These are phyloP conservation scores for Ascochyta clinopodiicola DNA, from an alignment of 2,329 filamentous ascomycete species.

Conservation along the genomic window DNA sequence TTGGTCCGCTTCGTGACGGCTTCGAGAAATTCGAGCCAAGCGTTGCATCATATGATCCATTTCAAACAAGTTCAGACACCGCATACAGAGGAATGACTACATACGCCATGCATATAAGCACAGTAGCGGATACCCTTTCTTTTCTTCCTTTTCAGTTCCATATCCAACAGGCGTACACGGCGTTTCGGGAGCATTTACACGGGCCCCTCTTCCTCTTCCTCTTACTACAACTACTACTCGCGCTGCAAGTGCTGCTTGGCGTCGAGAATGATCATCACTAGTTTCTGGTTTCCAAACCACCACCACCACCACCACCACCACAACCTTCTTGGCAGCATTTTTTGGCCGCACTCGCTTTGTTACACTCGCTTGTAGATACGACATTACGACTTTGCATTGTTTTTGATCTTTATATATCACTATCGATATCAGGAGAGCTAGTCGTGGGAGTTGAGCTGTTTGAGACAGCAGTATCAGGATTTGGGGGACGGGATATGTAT, in stretches of 20 bases:
- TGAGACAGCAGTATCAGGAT: background rate
- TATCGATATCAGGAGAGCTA: background rate
- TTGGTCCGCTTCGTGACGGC: too few relatives aligned
- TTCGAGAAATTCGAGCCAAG: too few relatives aligned
- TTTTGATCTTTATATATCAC: background rate
- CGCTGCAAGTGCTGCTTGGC: slow-evolving; percentile 15
- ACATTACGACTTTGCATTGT: slow-evolving; percentile 10
- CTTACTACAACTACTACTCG: background rate
- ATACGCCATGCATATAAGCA: slow-evolving; percentile 15
- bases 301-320: background rate
- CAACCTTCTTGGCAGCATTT: background rate
- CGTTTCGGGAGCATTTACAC: slow-evolving; percentile 12
- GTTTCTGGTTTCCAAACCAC: background rate
- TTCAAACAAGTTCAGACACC: background rate
- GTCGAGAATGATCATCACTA: background rate
- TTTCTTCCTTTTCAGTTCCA: background rate
- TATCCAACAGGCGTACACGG: slow-evolving; percentile 1
- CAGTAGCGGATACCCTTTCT: slow-evolving; percentile 11
- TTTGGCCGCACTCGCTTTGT: slow-evolving; percentile 8
- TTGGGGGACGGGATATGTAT: too few relatives aligned
- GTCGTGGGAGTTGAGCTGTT: background rate
- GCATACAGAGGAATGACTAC: background rate
- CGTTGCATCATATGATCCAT: too few relatives aligned
- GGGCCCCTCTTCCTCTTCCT: background rate
- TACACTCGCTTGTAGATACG: slow-evolving; percentile 19